Percentiles rank a stretch among this genome's conserved stretches.
Evolutionary conservation across 345 rosid species (phyloP).

Genomic region (Ricinus communis): DNA sequence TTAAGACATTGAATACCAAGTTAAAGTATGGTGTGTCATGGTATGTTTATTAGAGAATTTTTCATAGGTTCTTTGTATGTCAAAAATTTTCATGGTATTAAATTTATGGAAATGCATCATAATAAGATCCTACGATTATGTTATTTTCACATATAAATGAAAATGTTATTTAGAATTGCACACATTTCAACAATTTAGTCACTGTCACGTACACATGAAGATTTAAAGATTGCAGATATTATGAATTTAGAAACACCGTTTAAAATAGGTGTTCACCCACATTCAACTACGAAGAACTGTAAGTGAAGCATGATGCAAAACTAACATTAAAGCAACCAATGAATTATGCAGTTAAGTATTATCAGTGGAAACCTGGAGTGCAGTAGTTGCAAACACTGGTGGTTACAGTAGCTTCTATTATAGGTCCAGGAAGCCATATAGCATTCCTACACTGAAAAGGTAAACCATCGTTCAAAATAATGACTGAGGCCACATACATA

Average conservation of each 20-base stretch:
- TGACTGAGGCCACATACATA: not conserved
- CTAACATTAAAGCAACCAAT: not conserved
- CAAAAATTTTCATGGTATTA: not conserved
- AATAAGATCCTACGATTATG: not conserved
- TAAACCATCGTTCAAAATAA: conserved; percentile 15
- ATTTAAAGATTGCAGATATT: no score
- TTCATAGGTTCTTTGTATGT: not conserved
- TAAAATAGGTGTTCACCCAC: not conserved
- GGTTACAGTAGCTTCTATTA: conserved; percentile 82
- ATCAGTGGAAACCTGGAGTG: conserved; percentile 58
- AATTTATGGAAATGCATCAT: not conserved
- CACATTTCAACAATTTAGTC: not conserved
- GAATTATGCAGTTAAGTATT: not conserved
- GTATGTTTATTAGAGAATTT: not conserved
- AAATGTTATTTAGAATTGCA: not conserved
- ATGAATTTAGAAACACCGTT: no score
- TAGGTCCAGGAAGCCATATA: conserved; percentile 94
- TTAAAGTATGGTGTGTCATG: not conserved
- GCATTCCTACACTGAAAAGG: conserved; percentile 82
- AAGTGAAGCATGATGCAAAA: not conserved
- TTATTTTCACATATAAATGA: not conserved
- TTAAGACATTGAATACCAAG: not conserved
- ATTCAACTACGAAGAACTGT: not conserved
- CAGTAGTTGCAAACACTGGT: conserved; percentile 67
- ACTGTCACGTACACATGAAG: no score